Conservation (phyloP, 495 filamentous ascomycete genomes). For the Hypomontagnella submonticulosa region DNA sequence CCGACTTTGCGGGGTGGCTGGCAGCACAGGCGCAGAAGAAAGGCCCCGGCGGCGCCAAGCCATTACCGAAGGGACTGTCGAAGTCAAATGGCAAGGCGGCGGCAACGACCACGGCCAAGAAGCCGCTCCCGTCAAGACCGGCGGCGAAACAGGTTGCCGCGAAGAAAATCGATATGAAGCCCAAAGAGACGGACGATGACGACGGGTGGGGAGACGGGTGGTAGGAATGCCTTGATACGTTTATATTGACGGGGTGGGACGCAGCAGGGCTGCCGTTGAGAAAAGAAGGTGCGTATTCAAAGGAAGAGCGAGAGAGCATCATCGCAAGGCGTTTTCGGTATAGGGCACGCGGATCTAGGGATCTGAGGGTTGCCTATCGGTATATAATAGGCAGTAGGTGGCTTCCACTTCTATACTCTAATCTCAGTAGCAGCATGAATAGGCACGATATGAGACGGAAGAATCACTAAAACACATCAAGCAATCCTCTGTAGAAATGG, state of each 20-base stretch:
- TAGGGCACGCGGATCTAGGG: neutral
- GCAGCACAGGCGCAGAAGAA: conserved; percentile 84
- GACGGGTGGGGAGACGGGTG: conserved; percentile 79
- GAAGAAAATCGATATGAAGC: conserved; percentile 66
- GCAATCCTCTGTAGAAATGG: too few relatives aligned
- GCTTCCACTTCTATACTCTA: conserved; percentile 3
- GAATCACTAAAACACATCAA: too few relatives aligned
- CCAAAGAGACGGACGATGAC: conserved; percentile 66
- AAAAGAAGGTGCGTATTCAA: too few relatives aligned
- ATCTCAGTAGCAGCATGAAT: conserved; percentile 3
- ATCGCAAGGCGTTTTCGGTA: conserved; percentile 33
- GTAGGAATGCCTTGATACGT: conserved; percentile 46
- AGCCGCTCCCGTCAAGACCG: conserved; percentile 44
- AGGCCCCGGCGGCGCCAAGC: conserved; percentile 61
- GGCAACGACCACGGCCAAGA: conserved; percentile 51
- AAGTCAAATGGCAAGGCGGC: conserved; percentile 62
- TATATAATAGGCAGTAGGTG: conserved; percentile 1
- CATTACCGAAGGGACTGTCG: conserved; percentile 79
- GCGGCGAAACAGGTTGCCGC: conserved; percentile 47
- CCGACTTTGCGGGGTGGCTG: conserved; percentile 94
- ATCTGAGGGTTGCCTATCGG: neutral
- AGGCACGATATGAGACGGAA: neutral
- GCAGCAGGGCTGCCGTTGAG: too few relatives aligned
- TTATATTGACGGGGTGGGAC: neutral
- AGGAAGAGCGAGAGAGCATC: neutral